Base-by-base conservation (phyloP, 257 asterid species). In the Solanum chaucha region DNA sequence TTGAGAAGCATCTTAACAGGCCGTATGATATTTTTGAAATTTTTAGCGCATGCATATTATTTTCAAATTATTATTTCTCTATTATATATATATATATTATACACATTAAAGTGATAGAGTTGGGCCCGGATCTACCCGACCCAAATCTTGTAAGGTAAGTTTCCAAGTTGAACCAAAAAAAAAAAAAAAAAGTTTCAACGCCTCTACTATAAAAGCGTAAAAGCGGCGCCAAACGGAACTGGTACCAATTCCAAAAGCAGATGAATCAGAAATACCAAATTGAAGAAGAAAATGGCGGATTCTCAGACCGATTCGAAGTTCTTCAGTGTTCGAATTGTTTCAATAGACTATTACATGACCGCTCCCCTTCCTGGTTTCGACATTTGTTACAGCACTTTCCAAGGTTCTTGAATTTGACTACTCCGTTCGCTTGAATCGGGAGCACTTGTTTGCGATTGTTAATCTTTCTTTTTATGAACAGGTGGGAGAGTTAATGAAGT, bases 401-500 rank as follows among this genome's bases (percentile, higher is more conserved):
- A 95, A 72, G 98, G 99, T 95, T 19, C 10, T 38, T 46, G 19
- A 85, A 17, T 67, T 30, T 71, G 0, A 35, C 41, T 48, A 46
- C 67, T 3, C 59, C 59, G 10, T 6, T 15, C 41, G n/a, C 85
- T 61, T 41, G 71, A 28, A n/a, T 19, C 14, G 4, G 84, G 28
- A n/a, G 28, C 55, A 20, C 38, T n/a, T 83, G 8, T 75, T 71
- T 64, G 15, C n/a, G 59, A 35, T 24, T 58, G 74, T 38, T n/a
- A 46, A 51, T 72, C 81, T 67, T 84, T 41, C 1, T 9, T 41
- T 58, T 34, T 85, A 22, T 65, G 38, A 88, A 74, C 91, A 95
- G 99, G 99, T 87, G 99, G 98, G 92, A 94, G 94, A 89, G 98
- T 94, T 90, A 94, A 90, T 87, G 98, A 95, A 89, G 98, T 96